Conservation (phyloP, 1,284 basidiomycete species). For the Fomitopsis palustris region DNA sequence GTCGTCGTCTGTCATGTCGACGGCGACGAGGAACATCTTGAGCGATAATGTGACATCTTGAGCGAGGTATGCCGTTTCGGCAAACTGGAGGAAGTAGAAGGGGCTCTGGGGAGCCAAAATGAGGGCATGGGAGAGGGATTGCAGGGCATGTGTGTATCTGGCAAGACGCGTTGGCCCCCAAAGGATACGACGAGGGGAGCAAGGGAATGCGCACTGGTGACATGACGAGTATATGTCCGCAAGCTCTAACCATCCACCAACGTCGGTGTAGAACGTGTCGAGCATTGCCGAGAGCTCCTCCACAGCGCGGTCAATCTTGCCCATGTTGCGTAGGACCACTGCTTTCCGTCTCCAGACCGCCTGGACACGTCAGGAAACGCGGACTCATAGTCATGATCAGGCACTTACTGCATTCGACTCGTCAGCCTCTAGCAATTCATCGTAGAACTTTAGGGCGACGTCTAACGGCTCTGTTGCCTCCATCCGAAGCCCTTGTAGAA, state of each 20-base stretch:
- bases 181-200: neutral
- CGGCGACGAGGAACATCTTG: constrained; percentile 78
- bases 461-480: constrained; percentile 72
- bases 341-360: constrained; percentile 84
- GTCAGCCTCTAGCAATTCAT: constrained; percentile 63
- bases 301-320: constrained; percentile 64
- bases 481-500: constrained; percentile 83
- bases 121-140: constrained; percentile 78
- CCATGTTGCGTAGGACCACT: constrained; percentile 61
- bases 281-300: constrained; percentile 78
- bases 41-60: constrained; percentile 75
- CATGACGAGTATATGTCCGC: constrained; percentile 83
- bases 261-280: constrained; percentile 91
- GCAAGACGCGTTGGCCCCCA: neutral
- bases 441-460: constrained; percentile 67
- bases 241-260: constrained; percentile 93
- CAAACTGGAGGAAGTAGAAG: constrained; percentile 78
- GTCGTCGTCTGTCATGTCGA: constrained; percentile 80
- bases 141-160: constrained; percentile 65
- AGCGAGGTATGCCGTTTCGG: constrained; percentile 84
- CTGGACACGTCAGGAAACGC: constrained; percentile 34
- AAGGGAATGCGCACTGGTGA: constrained; percentile 58
- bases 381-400: neutral
- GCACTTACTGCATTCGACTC: constrained; percentile 72
- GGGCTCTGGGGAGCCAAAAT: constrained; percentile 84